phyloP scores from a whole-genome alignment of 1,139 yeast genomes.

The Debaryomycetaceae sp. region DNA sequence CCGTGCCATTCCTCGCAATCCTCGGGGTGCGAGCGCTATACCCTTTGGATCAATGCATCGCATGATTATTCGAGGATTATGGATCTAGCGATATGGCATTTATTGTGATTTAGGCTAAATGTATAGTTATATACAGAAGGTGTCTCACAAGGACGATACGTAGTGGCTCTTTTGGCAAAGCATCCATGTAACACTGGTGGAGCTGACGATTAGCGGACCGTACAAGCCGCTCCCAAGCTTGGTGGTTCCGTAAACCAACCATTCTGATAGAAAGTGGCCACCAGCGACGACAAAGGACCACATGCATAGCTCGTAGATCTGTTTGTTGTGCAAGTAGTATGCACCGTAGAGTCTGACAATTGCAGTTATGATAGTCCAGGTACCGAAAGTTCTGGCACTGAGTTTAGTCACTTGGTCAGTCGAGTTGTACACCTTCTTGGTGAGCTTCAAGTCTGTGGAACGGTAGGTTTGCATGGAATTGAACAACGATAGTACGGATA shows the following conservation, averaged over 20 bases:
- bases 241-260: conserved; percentile 76
- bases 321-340: conserved; percentile 61
- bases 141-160: not conserved
- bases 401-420: conserved; percentile 61
- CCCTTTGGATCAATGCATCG: too few relatives aligned
- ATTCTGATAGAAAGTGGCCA: conserved; percentile 78
- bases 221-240: conserved; percentile 81
- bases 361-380: conserved; percentile 91
- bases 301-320: conserved; percentile 73
- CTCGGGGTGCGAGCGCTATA: too few relatives aligned
- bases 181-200: conserved; percentile 61
- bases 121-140: too few relatives aligned
- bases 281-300: conserved; percentile 85
- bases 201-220: conserved; percentile 76
- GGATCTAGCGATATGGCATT: too few relatives aligned
- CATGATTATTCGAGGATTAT: too few relatives aligned
- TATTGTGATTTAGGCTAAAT: too few relatives aligned
- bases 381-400: conserved; percentile 94
- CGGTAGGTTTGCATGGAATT: conserved; percentile 87
- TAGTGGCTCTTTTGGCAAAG: conserved; percentile 53
- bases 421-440: conserved; percentile 73
- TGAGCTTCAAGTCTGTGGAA: conserved; percentile 61
- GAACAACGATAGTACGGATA: conserved; percentile 85
- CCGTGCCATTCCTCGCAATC: too few relatives aligned
- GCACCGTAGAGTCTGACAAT: conserved; percentile 87